These are phyloP conservation scores for Fusarium floridanum DNA, from an alignment of 2,329 filamentous ascomycete species.

Conservation along the genomic window DNA sequence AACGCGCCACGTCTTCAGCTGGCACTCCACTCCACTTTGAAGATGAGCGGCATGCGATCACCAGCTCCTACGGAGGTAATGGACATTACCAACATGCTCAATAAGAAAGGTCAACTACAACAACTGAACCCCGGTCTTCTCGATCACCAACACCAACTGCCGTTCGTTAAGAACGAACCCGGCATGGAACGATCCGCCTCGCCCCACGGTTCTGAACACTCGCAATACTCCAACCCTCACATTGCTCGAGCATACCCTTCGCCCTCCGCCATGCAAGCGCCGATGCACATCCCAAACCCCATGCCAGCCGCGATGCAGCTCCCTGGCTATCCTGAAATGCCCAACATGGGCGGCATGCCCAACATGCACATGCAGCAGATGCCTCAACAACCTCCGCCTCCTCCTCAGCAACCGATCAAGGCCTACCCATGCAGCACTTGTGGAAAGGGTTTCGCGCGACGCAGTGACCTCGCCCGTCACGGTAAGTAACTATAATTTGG, in stretches of 20 bases:
- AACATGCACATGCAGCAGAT: constrained; percentile 56
- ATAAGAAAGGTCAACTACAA: constrained; percentile 60
- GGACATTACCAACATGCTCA: constrained; percentile 67
- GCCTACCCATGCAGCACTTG: constrained; percentile 92
- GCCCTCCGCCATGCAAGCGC: constrained; percentile 64
- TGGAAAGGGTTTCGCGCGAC: constrained; percentile 89
- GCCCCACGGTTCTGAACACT: constrained; percentile 71
- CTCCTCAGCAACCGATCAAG: constrained; percentile 63
- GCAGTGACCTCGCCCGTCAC: constrained; percentile 94
- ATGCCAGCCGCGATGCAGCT: constrained; percentile 60
- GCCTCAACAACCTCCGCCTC: constrained; percentile 49
- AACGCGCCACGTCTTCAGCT: constrained; percentile 41
- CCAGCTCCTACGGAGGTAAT: constrained; percentile 63
- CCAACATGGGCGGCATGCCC: constrained; percentile 55
- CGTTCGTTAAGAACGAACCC: constrained; percentile 53
- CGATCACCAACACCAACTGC: constrained; percentile 50
- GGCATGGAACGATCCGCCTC: constrained; percentile 68
- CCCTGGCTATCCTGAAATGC: constrained; percentile 57
- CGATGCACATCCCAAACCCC: constrained; percentile 61
- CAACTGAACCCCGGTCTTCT: constrained; percentile 50
- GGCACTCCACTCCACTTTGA: constrained; percentile 35
- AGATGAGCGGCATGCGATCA: constrained; percentile 57
- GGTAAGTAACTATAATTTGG: constrained; percentile 69
- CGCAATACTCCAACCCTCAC: constrained; percentile 65
- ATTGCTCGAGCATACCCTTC: constrained; percentile 66